Evolutionary conservation across 192 early-diverging fungal species (phyloP).

Genomic region (Podila minutissima): DNA sequence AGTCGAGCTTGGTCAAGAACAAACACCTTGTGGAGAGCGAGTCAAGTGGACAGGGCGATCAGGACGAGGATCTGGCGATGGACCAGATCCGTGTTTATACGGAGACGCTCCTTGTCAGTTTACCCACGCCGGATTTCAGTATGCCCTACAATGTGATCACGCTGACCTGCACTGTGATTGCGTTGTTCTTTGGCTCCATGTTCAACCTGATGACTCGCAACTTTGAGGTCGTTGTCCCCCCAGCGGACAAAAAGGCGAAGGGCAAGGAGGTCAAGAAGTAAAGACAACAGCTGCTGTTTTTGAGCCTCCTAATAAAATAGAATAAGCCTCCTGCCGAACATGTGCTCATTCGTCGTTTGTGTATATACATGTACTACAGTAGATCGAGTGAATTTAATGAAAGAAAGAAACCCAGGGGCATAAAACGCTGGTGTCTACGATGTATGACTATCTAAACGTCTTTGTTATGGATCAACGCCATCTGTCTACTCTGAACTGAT

Average conservation of each 20-base stretch:
- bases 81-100: constrained; percentile 74
- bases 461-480: too few relatives aligned
- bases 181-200: constrained; percentile 94
- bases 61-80: background rate
- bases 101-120: constrained; percentile 84
- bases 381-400: background rate
- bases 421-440: background rate
- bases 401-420: background rate
- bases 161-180: constrained; percentile 94
- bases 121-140: constrained; percentile 97
- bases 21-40: background rate
- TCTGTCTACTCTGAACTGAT: background rate
- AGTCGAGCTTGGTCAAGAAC: constrained; percentile 26
- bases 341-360: too few relatives aligned
- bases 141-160: constrained; percentile 99
- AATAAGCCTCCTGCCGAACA: too few relatives aligned
- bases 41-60: background rate
- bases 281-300: too few relatives aligned
- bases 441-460: background rate
- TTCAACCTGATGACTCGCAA: constrained; percentile 85
- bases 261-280: constrained; percentile 2
- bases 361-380: too few relatives aligned
- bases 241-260: constrained; percentile 15
- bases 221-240: constrained; percentile 57
- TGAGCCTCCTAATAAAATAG: too few relatives aligned